phyloP scores from a whole-genome alignment of 495 filamentous ascomycete species.

The Xylaria cubensis region DNA sequence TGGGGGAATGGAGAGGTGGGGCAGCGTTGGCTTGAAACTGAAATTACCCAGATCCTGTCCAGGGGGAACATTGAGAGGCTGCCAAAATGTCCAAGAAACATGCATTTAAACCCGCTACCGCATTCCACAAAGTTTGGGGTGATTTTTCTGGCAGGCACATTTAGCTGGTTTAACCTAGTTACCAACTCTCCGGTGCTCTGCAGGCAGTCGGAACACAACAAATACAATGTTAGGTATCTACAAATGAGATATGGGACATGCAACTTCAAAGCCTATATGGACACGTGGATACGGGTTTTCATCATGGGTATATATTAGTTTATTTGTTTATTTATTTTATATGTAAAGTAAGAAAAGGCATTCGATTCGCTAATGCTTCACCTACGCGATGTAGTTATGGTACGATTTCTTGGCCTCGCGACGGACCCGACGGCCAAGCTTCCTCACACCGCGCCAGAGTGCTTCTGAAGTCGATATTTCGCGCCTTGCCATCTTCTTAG shows the following conservation, averaged over 20 bases:
- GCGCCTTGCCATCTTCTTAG: slow-evolving; percentile 27
- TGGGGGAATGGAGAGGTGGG: not conserved
- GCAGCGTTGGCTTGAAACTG: not conserved
- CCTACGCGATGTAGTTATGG: slow-evolving; percentile 35
- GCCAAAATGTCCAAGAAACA: not conserved
- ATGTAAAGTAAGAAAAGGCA: not conserved
- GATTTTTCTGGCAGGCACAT: not conserved
- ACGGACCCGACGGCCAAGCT: slow-evolving; percentile 34
- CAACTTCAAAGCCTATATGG: not conserved
- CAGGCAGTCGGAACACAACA: not conserved
- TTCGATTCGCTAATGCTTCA: not conserved
- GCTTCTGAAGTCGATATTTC: slow-evolving; percentile 35
- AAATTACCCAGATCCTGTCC: not conserved
- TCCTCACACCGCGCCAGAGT: slow-evolving; percentile 33
- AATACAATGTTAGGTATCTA: not conserved
- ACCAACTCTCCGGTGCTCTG: too few species aligned
- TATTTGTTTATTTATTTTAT: too few species aligned
- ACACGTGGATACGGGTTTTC: not conserved
- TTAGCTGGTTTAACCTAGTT: not conserved
- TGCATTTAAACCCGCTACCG: not conserved
- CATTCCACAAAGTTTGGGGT: not conserved
- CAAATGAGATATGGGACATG: not conserved
- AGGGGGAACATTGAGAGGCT: not conserved
- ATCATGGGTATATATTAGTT: not conserved
- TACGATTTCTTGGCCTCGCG: slow-evolving; percentile 39